Evolutionary conservation across 306 rosid genomes (phyloP).

Genomic region (Amphicarpaea edgeworthii): DNA sequence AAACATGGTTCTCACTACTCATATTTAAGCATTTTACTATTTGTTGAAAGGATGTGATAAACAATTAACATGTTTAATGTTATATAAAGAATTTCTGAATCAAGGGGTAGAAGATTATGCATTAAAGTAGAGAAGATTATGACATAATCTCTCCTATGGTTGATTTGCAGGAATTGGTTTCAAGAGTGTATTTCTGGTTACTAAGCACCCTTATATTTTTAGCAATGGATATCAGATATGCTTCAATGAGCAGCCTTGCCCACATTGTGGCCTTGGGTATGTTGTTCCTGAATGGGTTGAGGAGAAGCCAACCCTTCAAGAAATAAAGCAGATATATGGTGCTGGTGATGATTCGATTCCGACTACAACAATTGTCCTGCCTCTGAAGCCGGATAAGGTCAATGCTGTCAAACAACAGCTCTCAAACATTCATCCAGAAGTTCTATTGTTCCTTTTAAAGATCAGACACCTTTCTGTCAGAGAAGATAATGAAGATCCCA

Average conservation of each 20-base stretch:
- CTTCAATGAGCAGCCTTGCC: constrained; percentile 73
- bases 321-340: constrained; percentile 56
- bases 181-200: constrained; percentile 54
- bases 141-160: constrained; percentile 24
- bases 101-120: neutral
- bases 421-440: constrained; percentile 66
- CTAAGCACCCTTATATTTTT: constrained; percentile 72
- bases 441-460: constrained; percentile 66
- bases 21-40: neutral
- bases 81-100: neutral
- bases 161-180: constrained; percentile 62
- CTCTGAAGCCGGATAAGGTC: constrained; percentile 71
- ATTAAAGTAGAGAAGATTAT: neutral
- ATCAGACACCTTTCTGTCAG: constrained; percentile 64
- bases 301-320: constrained; percentile 54
- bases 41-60: neutral
- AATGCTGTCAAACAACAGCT: constrained; percentile 66
- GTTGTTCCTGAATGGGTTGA: constrained; percentile 95
- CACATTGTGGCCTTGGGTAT: constrained; percentile 68
- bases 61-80: neutral
- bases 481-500: constrained; percentile 54
- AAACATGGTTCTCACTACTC: neutral
- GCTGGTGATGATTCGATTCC: constrained; percentile 48
- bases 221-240: constrained; percentile 84
- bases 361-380: constrained; percentile 64